These are phyloP conservation scores for Paecilomyces sp. DNA, from an alignment of 2,329 filamentous ascomycete species.

Conservation along the genomic window DNA sequence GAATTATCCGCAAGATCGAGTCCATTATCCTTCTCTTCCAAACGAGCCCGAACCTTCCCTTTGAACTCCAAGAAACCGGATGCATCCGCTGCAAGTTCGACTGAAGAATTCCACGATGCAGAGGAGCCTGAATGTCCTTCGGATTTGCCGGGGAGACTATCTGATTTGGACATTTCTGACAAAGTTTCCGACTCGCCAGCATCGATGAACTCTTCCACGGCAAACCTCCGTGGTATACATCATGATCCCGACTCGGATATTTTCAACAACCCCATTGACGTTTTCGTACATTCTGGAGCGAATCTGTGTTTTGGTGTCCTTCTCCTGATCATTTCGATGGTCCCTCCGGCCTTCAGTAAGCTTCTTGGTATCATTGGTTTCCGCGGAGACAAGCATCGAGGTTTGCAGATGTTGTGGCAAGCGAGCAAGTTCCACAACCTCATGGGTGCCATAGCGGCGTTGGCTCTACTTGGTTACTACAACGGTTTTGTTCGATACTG, in stretches of 20 bases:
- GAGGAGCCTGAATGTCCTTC: neutral
- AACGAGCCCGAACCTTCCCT: neutral
- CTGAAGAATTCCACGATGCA: neutral
- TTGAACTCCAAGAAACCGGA: neutral
- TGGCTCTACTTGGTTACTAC: conserved; percentile 78
- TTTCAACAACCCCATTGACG: conserved; percentile 69
- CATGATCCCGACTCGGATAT: conserved; percentile 54
- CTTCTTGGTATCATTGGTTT: conserved; percentile 87
- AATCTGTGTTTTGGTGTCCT: conserved; percentile 87
- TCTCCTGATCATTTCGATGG: conserved; percentile 80
- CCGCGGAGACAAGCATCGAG: conserved; percentile 75
- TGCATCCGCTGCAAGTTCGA: neutral
- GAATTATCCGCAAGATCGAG: neutral
- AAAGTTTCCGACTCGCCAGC: conserved; percentile 9
- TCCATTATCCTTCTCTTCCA: conserved; percentile 5
- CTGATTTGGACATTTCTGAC: conserved; percentile 15
- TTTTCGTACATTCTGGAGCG: conserved; percentile 81
- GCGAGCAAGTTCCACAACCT: conserved; percentile 79
- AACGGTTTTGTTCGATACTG: conserved; percentile 79
- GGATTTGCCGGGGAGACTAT: conserved; percentile 15
- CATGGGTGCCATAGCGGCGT: conserved; percentile 81
- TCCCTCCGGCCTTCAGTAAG: conserved; percentile 83
- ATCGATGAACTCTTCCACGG: conserved; percentile 15
- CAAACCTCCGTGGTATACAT: conserved; percentile 21
- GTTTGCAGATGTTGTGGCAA: conserved; percentile 82